A percentile compares a stretch with the other conserved stretches of the same genome.
phyloP scores from a whole-genome alignment of 768 basidiomycete species.

The Termitomyces sp. region DNA sequence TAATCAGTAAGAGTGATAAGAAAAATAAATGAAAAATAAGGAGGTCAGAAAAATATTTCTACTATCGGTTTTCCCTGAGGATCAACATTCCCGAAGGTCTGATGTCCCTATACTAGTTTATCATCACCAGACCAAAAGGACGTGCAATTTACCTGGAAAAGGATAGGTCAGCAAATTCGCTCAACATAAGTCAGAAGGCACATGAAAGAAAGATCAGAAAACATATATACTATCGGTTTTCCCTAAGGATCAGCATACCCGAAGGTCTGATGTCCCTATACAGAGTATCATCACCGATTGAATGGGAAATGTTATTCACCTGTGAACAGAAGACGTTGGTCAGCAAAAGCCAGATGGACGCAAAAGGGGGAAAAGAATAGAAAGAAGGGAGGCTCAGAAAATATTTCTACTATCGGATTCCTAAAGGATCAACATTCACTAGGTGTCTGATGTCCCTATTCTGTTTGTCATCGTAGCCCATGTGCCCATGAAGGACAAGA shows the following conservation, averaged over 20 bases:
- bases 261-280: constrained; percentile 68
- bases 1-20: neutral
- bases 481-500: neutral
- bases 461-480: constrained; percentile 39
- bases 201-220: constrained; percentile 14
- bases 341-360: neutral
- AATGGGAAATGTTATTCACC: constrained; percentile 31
- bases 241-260: constrained; percentile 58
- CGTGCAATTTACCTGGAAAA: constrained; percentile 34
- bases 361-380: neutral
- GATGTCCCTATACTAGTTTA: constrained; percentile 58
- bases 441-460: constrained; percentile 45
- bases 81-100: constrained; percentile 63
- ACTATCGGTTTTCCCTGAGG: constrained; percentile 48
- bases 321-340: constrained; percentile 15
- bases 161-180: constrained; percentile 17
- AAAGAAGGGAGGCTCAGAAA: constrained; percentile 31
- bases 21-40: neutral
- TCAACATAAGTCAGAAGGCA: neutral
- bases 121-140: constrained; percentile 30
- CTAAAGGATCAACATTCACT: constrained; percentile 31
- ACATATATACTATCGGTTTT: constrained; percentile 37
- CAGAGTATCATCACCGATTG: constrained; percentile 37
- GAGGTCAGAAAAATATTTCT: constrained; percentile 27
- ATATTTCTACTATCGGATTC: constrained; percentile 58